phyloP scores from a whole-genome alignment of 805 yeast genomes.

The Metschnikowia picachoensis region DNA sequence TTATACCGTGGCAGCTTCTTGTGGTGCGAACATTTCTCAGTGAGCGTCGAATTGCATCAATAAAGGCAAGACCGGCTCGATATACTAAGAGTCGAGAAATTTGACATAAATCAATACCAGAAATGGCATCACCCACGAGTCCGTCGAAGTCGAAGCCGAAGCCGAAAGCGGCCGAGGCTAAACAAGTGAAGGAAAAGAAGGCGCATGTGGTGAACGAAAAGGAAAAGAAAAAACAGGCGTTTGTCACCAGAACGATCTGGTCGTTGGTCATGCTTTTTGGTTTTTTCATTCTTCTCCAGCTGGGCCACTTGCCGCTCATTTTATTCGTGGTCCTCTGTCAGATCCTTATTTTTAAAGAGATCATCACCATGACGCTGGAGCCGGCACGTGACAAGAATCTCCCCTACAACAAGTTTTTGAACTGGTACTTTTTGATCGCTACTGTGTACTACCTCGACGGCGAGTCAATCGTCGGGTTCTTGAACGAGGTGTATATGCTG shows the following conservation, averaged over 20 bases:
- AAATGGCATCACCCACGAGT: background rate
- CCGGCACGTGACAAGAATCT: conserved; percentile 81
- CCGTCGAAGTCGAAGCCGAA: background rate
- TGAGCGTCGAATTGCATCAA: background rate
- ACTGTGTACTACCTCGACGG: conserved; percentile 89
- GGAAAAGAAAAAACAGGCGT: conserved; percentile 69
- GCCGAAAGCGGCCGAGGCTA: background rate
- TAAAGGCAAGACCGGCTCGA: too few species aligned
- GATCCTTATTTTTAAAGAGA: conserved; percentile 83
- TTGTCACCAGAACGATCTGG: conserved; percentile 87
- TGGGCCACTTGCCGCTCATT: conserved; percentile 85
- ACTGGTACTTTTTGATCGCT: conserved; percentile 90
- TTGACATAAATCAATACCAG: background rate
- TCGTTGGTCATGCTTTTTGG: conserved; percentile 90
- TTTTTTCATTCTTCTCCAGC: conserved; percentile 49
- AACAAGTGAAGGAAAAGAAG: background rate
- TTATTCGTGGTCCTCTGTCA: conserved; percentile 69
- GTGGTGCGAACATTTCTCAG: background rate
- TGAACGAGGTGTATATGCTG: conserved; percentile 49
- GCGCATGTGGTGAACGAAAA: conserved; percentile 8
- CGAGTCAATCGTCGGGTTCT: conserved; percentile 68
- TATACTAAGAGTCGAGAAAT: too few species aligned
- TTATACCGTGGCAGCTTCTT: too few species aligned
- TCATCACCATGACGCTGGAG: conserved; percentile 78
- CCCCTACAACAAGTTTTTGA: conserved; percentile 76